Evolutionary conservation across 1,284 basidiomycete species (phyloP), one percentile per base, ranked within the genome.

Genomic region (Polyporus tsugae): DNA sequence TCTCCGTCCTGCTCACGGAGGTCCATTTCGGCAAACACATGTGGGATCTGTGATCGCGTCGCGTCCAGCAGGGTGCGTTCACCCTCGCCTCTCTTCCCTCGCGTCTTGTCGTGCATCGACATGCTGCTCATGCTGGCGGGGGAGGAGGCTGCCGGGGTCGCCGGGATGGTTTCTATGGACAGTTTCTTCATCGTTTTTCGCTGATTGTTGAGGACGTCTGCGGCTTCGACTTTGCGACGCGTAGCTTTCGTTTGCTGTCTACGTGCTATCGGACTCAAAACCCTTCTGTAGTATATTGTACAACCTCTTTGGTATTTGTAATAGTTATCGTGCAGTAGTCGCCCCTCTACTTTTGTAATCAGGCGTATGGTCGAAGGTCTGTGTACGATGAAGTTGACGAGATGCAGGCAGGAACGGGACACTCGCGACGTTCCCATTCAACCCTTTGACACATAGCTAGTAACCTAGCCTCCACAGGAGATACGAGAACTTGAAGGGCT

Each of bases 1-100:
- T 38, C 36, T 60, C 58, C 58, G 58, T 60, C 36, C 58, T 60
- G 19, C 58, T 60, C 58, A 60, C 58, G n/a, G 38, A 60, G 58
- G 58, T 60, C n/a, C 58, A 60, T 38, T 60, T 60, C 25, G 38
- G 58, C 25, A 60, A 60, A 41, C 58, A 60, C 38, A 41, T 60
- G 22, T 29, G 41, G 38, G 58, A 60, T 38, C 38, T 60, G 58
- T 60, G 58, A 60, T 39, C 17, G 22, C 19, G 29, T 29, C 29
- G 29, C 57, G 36, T 35, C 6, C 6, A n/a, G 35, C 39, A 11
- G 11, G 38, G 58, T 55, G 52, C 29, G 29, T 55, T 55, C 22
- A 39, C 38, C n/a, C 7, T 9, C 0, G 35, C 38, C 39, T 38
- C n/a, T 22, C n/a, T 1, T 39, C 29, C 29, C 29, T 29, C 2